phyloP scores from a whole-genome alignment of 2,329 filamentous ascomycete species.

The Fusarium zealandicum region DNA sequence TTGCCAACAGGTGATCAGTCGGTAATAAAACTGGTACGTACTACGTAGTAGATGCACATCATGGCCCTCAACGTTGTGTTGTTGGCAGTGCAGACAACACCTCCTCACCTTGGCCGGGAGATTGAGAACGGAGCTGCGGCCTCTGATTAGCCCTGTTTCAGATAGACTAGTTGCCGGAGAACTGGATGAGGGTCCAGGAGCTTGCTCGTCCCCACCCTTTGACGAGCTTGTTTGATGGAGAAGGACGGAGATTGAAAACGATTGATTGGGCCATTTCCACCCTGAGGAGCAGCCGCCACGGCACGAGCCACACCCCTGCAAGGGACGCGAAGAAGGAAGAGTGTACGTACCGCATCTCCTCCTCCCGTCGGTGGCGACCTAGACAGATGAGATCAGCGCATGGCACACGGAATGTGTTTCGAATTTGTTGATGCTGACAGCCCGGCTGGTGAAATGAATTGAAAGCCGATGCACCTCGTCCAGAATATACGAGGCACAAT shows the following conservation, averaged over 20 bases:
- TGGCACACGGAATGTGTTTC: conserved; percentile 31
- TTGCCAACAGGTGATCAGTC: background rate
- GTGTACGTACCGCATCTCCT: conserved; percentile 18
- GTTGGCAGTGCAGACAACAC: background rate
- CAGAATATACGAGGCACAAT: conserved; percentile 20
- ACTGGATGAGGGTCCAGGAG: conserved; percentile 16
- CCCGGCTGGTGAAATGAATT: background rate
- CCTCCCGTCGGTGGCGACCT: background rate
- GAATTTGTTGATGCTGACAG: conserved; percentile 26
- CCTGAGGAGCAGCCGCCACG: conserved; percentile 12
- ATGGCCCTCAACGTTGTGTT: conserved; percentile 1
- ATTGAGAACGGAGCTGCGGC: conserved; percentile 34
- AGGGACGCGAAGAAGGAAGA: conserved; percentile 1
- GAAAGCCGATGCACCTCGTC: conserved; percentile 1
- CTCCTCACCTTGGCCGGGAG: conserved; percentile 25
- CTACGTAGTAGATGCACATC: too few relatives aligned
- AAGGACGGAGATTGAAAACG: background rate
- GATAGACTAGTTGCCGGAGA: conserved; percentile 22
- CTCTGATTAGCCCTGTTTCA: conserved; percentile 40
- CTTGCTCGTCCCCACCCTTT: conserved; percentile 10
- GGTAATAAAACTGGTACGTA: background rate
- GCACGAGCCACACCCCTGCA: conserved; percentile 24
- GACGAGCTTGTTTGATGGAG: conserved; percentile 41
- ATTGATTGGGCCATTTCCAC: conserved; percentile 16
- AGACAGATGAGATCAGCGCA: conserved; percentile 16